phyloP scores from a whole-genome alignment of 2,329 filamentous ascomycete genomes.

The Dactylellina leptospora region DNA sequence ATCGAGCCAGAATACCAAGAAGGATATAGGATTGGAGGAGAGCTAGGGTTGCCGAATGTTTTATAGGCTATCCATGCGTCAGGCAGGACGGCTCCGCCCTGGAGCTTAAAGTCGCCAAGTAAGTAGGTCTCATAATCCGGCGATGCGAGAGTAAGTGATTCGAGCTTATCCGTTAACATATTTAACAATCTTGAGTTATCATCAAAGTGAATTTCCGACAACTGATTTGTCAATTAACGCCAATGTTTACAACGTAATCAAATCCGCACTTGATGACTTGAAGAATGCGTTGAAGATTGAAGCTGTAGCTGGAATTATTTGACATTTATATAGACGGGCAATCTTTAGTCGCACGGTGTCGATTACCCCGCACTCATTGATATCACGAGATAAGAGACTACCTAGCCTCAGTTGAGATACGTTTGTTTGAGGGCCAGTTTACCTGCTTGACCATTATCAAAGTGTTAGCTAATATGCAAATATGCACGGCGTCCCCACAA shows the following conservation, averaged over 20 bases:
- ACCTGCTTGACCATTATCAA: background rate
- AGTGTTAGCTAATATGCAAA: background rate
- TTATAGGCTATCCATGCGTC: slow-evolving; percentile 78
- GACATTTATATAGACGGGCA: background rate
- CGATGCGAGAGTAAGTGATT: slow-evolving; percentile 19
- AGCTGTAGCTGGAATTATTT: background rate
- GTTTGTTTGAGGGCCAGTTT: background rate
- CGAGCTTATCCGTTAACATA: slow-evolving; percentile 13
- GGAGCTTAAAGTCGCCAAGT: slow-evolving; percentile 73
- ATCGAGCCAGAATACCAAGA: slow-evolving; percentile 78
- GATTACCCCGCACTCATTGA: slow-evolving; percentile 1
- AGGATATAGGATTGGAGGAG: slow-evolving; percentile 77
- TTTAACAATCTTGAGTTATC: too few relatives aligned
- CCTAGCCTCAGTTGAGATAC: too few relatives aligned
- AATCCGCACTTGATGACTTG: too few relatives aligned
- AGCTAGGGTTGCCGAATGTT: slow-evolving; percentile 72
- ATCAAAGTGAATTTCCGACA: too few relatives aligned
- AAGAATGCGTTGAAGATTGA: too few relatives aligned
- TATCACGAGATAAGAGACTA: too few relatives aligned
- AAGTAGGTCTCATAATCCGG: slow-evolving; percentile 61
- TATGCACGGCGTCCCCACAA: too few relatives aligned
- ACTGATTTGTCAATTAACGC: too few relatives aligned
- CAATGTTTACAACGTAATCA: too few relatives aligned
- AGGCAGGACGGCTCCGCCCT: slow-evolving; percentile 70
- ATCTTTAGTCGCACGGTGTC: background rate